These are phyloP conservation scores for Claviceps digitariae DNA, from an alignment of 2,329 filamentous ascomycete species.

Conservation along the genomic window DNA sequence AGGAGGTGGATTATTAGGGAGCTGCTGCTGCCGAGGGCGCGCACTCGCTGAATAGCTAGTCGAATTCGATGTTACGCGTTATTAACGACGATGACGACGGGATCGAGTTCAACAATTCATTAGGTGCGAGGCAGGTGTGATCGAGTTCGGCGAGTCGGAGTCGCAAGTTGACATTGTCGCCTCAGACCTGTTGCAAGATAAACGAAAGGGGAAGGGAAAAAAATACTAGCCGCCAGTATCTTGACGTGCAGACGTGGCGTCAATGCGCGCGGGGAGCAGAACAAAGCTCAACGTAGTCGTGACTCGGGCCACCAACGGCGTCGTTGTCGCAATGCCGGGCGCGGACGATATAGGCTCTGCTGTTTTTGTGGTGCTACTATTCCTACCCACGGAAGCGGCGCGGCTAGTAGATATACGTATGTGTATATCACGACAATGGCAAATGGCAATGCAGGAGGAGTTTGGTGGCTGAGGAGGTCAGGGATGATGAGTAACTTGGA, in stretches of 20 bases:
- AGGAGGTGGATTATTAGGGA: neutral
- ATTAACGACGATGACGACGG: neutral
- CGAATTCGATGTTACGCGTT: neutral
- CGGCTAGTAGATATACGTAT: neutral
- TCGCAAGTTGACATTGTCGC: slow-evolving; percentile 15
- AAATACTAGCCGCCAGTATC: slow-evolving; percentile 1
- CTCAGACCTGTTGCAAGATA: slow-evolving; percentile 6
- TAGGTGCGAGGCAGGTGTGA: slow-evolving; percentile 8
- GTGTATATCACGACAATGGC: neutral
- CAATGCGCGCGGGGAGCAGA: slow-evolving; percentile 1
- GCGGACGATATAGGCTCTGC: neutral
- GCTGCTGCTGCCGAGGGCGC: neutral
- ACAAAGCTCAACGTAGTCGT: neutral
- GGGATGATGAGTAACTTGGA: slow-evolving; percentile 5
- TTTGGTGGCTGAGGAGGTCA: neutral
- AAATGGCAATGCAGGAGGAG: neutral
- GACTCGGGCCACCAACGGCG: neutral
- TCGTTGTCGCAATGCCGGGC: neutral
- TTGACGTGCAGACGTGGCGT: slow-evolving; percentile 1
- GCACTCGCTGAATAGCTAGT: neutral
- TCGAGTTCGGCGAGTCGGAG: slow-evolving; percentile 9
- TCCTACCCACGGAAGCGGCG: neutral
- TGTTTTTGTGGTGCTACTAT: neutral
- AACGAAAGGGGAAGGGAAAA: neutral
- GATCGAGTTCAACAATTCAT: slow-evolving; percentile 4